Conservation (phyloP, 2,329 filamentous ascomycete genomes). For the Paecilomyces fulvus region DNA sequence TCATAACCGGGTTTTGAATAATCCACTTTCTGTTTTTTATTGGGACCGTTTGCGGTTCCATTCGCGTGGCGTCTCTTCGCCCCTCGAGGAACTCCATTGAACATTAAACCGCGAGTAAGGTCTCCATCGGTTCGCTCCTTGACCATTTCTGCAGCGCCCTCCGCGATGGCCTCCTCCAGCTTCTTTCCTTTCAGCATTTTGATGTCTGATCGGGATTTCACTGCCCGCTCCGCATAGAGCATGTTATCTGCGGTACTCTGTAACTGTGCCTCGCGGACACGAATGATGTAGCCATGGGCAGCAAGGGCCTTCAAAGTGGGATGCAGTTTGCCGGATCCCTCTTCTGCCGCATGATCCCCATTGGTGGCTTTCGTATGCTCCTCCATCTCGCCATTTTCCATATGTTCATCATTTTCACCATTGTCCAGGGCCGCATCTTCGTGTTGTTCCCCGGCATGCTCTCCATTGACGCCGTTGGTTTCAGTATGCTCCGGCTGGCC, state of each 20-base stretch:
- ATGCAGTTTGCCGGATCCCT: conserved; percentile 21
- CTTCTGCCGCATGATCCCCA: conserved; percentile 13
- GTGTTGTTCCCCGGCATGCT: conserved; percentile 12
- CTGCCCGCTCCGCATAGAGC: conserved; percentile 29
- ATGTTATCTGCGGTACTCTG: conserved; percentile 32
- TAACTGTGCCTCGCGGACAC: conserved; percentile 32
- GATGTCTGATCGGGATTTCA: conserved; percentile 21
- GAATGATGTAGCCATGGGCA: conserved; percentile 33
- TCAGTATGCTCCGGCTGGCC: conserved; percentile 8
- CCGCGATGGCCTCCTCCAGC: conserved; percentile 23
- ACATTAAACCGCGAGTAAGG: conserved; percentile 22
- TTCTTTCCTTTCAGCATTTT: conserved; percentile 32
- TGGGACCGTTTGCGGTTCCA: conserved; percentile 10
- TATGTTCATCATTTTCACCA: conserved; percentile 29
- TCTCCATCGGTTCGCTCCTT: conserved; percentile 27
- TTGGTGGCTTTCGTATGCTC: conserved; percentile 14
- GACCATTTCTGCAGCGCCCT: conserved; percentile 21
- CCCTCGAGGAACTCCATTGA: conserved; percentile 24
- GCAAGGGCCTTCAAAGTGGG: conserved; percentile 32
- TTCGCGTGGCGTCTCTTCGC: conserved; percentile 23
- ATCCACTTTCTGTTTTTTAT: conserved; percentile 14
- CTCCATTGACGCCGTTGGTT: conserved; percentile 17
- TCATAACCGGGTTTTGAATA: conserved; percentile 19
- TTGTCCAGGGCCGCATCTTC: conserved; percentile 13
- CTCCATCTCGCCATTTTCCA: conserved; percentile 23